Conservation (phyloP, 1,284 basidiomycete genomes). For the Athelia sp. region DNA sequence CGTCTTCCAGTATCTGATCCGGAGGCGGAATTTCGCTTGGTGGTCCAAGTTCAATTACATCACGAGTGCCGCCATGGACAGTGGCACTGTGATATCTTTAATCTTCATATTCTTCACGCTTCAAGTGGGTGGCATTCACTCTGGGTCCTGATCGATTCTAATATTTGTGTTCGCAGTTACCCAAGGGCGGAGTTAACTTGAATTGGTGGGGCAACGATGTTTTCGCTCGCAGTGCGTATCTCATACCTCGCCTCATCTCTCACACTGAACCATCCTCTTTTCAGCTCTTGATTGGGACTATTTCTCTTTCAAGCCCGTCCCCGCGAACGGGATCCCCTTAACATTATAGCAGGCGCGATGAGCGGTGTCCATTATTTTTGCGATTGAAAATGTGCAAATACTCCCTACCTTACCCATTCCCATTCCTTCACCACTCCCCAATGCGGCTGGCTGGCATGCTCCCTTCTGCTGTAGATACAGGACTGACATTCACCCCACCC, state of each 20-base stretch:
- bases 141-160: conserved; percentile 2
- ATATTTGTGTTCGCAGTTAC: conserved; percentile 52
- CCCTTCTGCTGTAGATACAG: not conserved
- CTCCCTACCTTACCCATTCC: too few relatives aligned
- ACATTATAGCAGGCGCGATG: too few relatives aligned
- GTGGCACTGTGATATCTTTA: conserved; percentile 68
- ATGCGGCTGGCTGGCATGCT: not conserved
- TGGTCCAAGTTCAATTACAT: conserved; percentile 96
- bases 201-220: conserved; percentile 91
- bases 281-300: too few relatives aligned
- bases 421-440: too few relatives aligned
- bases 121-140: conserved; percentile 29
- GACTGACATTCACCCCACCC: not conserved
- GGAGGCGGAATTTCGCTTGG: conserved; percentile 83
- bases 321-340: too few relatives aligned
- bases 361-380: too few relatives aligned
- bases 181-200: conserved; percentile 58
- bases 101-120: conserved; percentile 88
- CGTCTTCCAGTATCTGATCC: conserved; percentile 85
- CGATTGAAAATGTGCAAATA: too few relatives aligned
- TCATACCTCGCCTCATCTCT: too few relatives aligned
- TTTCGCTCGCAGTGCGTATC: conserved; percentile 47
- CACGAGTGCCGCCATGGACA: conserved; percentile 76
- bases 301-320: too few relatives aligned
- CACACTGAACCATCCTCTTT: too few relatives aligned